Conservation (phyloP, 1,284 basidiomycete genomes). For the Ganoderma meredithae region DNA sequence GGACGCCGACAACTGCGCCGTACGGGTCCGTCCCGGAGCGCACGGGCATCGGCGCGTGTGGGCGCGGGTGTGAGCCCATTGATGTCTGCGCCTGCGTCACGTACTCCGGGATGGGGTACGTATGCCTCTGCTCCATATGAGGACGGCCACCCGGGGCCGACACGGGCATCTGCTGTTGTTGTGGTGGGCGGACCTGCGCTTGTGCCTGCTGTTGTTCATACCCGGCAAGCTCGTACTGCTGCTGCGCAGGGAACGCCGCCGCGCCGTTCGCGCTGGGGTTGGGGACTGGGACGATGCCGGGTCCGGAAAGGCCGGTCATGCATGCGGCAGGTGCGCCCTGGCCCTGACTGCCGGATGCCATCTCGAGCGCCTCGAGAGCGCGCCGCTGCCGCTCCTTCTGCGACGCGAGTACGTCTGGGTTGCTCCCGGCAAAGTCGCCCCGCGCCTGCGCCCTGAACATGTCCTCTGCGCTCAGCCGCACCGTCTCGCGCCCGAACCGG, state of each 20-base stretch:
- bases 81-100: not conserved
- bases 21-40: constrained; percentile 37
- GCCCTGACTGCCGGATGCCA: constrained; percentile 13
- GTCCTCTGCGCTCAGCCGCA: constrained; percentile 59
- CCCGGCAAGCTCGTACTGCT: not conserved
- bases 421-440: constrained; percentile 52
- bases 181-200: constrained; percentile 17
- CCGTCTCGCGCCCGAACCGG: constrained; percentile 41
- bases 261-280: not conserved
- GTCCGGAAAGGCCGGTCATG: constrained; percentile 26
- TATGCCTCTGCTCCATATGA: constrained; percentile 19
- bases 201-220: constrained; percentile 16
- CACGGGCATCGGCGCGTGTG: constrained; percentile 7
- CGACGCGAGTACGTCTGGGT: constrained; percentile 40
- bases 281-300: constrained; percentile 20
- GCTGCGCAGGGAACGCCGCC: constrained; percentile 8
- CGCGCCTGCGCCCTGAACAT: constrained; percentile 69
- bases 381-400: constrained; percentile 43
- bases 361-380: constrained; percentile 34
- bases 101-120: constrained; percentile 24
- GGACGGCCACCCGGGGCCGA: constrained; percentile 8
- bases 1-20: constrained; percentile 16
- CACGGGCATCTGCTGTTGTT: constrained; percentile 8
- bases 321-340: constrained; percentile 16
- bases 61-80: constrained; percentile 3